A percentile compares a stretch with the other conserved stretches of the same genome.
These are phyloP conservation scores for Piper betle DNA, from an alignment of 164 flowering plant species.

Conservation along the genomic window DNA sequence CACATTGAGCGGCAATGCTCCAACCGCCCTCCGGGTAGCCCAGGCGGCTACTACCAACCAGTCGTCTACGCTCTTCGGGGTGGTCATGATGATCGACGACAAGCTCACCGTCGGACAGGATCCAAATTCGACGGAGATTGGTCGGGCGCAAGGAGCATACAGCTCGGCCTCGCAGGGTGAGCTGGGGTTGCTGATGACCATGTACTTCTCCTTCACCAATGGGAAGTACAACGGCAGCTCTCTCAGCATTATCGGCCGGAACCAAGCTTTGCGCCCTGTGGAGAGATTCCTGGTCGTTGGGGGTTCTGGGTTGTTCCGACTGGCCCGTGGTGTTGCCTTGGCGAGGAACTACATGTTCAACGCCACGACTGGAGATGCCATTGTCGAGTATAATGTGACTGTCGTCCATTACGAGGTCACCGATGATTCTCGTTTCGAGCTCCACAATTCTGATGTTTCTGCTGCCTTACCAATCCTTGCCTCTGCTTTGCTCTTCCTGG, in stretches of 20 bases:
- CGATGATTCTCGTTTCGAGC: no score
- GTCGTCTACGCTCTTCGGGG: constrained; percentile 30
- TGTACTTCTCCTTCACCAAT: constrained; percentile 3
- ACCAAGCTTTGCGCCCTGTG: not conserved
- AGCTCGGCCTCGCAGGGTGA: not conserved
- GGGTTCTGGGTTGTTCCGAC: constrained; percentile 4
- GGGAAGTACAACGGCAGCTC: constrained; percentile 9
- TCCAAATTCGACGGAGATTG: constrained; percentile 25
- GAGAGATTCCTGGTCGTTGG: constrained; percentile 6
- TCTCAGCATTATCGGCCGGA: constrained; percentile 5
- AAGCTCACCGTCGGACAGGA: constrained; percentile 34
- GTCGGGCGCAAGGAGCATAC: constrained; percentile 24
- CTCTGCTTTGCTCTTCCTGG: no score
- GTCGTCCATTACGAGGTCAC: constrained; percentile 18
- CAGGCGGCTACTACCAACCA: constrained; percentile 8
- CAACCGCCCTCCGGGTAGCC: constrained; percentile 26
- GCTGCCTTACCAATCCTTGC: no score
- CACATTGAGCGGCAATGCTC: constrained; percentile 25
- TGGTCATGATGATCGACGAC: constrained; percentile 27
- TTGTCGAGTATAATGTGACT: constrained; percentile 18
- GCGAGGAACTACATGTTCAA: constrained; percentile 5
- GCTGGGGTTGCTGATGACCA: constrained; percentile 1
- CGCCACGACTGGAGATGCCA: constrained; percentile 7
- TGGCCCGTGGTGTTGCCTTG: constrained; percentile 4
- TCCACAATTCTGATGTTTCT: no score